These are phyloP conservation scores for Acorus calamus DNA, from an alignment of 106 monocot species.

Conservation along the genomic window DNA sequence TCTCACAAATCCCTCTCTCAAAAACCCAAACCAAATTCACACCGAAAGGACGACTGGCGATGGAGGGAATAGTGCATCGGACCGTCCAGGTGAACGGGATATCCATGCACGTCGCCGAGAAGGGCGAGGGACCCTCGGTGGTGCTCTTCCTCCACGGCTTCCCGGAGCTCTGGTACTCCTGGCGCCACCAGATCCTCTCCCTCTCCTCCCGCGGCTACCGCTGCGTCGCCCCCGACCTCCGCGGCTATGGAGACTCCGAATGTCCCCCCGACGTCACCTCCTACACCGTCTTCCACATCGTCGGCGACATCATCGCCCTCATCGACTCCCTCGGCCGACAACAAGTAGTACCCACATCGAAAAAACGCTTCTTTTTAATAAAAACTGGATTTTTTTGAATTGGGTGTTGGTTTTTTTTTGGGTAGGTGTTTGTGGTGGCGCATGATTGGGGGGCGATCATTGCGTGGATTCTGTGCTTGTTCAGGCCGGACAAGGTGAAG, in stretches of 20 bases:
- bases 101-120: conserved; percentile 49
- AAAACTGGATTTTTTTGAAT: too few relatives aligned
- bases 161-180: conserved; percentile 58
- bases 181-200: conserved; percentile 64
- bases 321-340: conserved; percentile 23
- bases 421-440: conserved; percentile 49
- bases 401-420: too few relatives aligned
- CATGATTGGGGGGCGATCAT: conserved; percentile 63
- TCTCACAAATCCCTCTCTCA: too few relatives aligned
- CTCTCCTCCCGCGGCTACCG: conserved; percentile 36
- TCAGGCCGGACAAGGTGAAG: conserved; percentile 41
- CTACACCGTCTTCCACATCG: conserved; percentile 34
- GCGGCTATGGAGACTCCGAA: conserved; percentile 44
- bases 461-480: conserved; percentile 43
- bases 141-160: conserved; percentile 57
- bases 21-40: too few relatives aligned
- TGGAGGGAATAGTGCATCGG: conserved; percentile 17
- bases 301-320: conserved; percentile 42
- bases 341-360: neutral
- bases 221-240: conserved; percentile 51
- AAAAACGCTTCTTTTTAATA: too few relatives aligned
- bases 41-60: too few relatives aligned
- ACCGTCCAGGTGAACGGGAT: conserved; percentile 38
- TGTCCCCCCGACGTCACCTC: conserved; percentile 4
- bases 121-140: conserved; percentile 24